These are phyloP conservation scores for Leccinum fuscescens DNA, from an alignment of 1,284 basidiomycete genomes.

Conservation along the genomic window DNA sequence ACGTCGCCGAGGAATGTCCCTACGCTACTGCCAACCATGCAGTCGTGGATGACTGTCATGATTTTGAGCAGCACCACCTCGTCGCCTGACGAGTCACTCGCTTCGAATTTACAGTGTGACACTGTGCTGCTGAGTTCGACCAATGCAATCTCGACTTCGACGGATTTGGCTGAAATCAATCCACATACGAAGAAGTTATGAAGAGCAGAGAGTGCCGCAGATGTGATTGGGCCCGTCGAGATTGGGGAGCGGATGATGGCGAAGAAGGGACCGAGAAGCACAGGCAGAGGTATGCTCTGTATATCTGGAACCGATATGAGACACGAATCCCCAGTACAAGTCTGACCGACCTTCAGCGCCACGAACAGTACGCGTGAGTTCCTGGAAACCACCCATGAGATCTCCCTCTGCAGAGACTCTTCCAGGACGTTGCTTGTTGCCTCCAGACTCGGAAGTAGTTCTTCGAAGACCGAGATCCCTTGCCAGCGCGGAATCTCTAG, in stretches of 20 bases:
- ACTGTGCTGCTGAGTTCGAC: slow-evolving; percentile 86
- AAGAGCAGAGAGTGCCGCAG: slow-evolving; percentile 83
- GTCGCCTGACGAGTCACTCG: slow-evolving; percentile 89
- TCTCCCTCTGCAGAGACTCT: slow-evolving; percentile 66
- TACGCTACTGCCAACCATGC: slow-evolving; percentile 66
- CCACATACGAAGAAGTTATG: slow-evolving; percentile 83
- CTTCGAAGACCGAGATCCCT: slow-evolving; percentile 73
- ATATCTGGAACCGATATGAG: slow-evolving; percentile 50
- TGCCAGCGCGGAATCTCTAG: slow-evolving; percentile 63
- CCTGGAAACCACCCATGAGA: slow-evolving; percentile 88
- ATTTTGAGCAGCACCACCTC: slow-evolving; percentile 94
- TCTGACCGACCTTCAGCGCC: slow-evolving; percentile 67
- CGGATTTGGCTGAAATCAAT: slow-evolving; percentile 58
- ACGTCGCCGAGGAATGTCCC: slow-evolving; percentile 80
- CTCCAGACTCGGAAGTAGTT: slow-evolving; percentile 39
- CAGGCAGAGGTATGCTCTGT: slow-evolving; percentile 49
- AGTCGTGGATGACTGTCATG: slow-evolving; percentile 86
- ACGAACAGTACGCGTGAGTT: slow-evolving; percentile 75
- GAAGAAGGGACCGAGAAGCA: slow-evolving; percentile 86
- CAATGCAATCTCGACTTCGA: slow-evolving; percentile 62
- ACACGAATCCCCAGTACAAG: slow-evolving; percentile 5
- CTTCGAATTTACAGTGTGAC: slow-evolving; percentile 97
- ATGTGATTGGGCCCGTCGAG: slow-evolving; percentile 93
- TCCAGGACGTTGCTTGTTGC: slow-evolving; percentile 39
- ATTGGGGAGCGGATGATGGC: slow-evolving; percentile 89